Percentiles rank a stretch among this genome's conserved stretches.
These are phyloP conservation scores for Starmerella bombi DNA, from an alignment of 805 yeast species.

Conservation along the genomic window DNA sequence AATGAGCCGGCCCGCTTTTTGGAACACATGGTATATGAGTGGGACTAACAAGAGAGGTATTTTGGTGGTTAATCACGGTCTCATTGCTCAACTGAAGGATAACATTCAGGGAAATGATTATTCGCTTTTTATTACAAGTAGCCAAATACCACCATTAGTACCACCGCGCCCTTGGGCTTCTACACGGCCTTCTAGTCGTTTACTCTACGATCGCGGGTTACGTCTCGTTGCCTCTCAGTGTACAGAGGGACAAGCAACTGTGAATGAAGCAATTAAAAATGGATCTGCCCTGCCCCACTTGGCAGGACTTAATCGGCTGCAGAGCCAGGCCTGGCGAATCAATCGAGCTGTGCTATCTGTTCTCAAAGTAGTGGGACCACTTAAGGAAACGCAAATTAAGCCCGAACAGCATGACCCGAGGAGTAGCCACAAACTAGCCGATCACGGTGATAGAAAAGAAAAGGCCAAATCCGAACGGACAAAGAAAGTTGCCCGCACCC, in stretches of 20 bases:
- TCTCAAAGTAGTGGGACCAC: background rate
- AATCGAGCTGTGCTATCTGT: slow-evolving; percentile 5
- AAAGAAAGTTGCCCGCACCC: background rate
- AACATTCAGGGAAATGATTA: slow-evolving; percentile 49
- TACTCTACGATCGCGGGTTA: background rate
- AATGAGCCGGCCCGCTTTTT: slow-evolving; percentile 40
- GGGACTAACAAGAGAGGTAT: slow-evolving; percentile 46
- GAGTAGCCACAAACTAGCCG: slow-evolving; percentile 31
- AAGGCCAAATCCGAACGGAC: slow-evolving; percentile 44
- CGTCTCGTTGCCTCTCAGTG: slow-evolving; percentile 27
- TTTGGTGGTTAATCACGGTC: slow-evolving; percentile 75
- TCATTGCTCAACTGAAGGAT: slow-evolving; percentile 50
- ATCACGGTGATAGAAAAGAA: slow-evolving; percentile 48
- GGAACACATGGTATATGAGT: slow-evolving; percentile 56
- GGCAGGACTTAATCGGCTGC: slow-evolving; percentile 10
- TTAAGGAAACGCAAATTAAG: background rate
- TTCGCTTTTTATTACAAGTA: slow-evolving; percentile 47
- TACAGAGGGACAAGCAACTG: slow-evolving; percentile 43
- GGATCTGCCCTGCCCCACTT: slow-evolving; percentile 7
- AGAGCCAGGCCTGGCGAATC: slow-evolving; percentile 13
- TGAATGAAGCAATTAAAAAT: slow-evolving; percentile 4
- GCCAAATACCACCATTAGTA: slow-evolving; percentile 70
- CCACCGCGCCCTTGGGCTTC: slow-evolving; percentile 69
- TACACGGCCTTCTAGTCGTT: slow-evolving; percentile 22
- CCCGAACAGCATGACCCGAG: slow-evolving; percentile 28